Evolutionary conservation across 2,329 filamentous ascomycete species (phyloP), one percentile per base, ranked within the genome.

Genomic region (Alternaria gansuensis): DNA sequence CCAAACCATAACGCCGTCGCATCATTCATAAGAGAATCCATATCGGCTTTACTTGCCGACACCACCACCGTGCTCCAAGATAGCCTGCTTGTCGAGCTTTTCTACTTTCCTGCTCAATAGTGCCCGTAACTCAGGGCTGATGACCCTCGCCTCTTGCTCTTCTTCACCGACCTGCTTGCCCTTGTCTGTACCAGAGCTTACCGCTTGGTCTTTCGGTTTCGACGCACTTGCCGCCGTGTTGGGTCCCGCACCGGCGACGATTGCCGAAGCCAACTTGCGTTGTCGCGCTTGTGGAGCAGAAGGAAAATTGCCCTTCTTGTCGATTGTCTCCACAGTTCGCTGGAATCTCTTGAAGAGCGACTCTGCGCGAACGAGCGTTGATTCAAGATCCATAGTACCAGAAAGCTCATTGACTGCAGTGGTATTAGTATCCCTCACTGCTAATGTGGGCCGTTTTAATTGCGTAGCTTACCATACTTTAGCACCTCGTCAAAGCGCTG

Each of bases 401-500:
- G 92, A 96, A 1, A 99, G 86, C 75, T 99, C 95, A 74, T 99
- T 99, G 70, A 99, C 92, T 95, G 52, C 2, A 10, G 4, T 41
- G 14, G 17, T 34, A 51, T 71, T 34, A 70, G 65, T 39, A 39
- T 9, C 4, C 10, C 26, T 45, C 29, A 31, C 29, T 21, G 33
- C 7, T 13, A 33, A 21, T 9, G 4, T 50, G 26, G 52, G n/a
- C 4, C 14, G 10, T 4, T 26, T 5, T 33, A 36, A 39, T 26
- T 24, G 6, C 1, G 34, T 34, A 28, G 82, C 89, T 56, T 85
- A 94, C 91, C 85, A 74, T 98, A 99, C 82, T 99, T 99, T 28
- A 99, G 81, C 31, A 99, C 92, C 78, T 99, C 96, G 65, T 99
- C 95, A 79, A 99, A 99, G 69, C 94, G 91, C 74, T 92, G 87